Base-by-base conservation (phyloP, 106 monocot genomes). In the Dendrobium huoshanense region DNA sequence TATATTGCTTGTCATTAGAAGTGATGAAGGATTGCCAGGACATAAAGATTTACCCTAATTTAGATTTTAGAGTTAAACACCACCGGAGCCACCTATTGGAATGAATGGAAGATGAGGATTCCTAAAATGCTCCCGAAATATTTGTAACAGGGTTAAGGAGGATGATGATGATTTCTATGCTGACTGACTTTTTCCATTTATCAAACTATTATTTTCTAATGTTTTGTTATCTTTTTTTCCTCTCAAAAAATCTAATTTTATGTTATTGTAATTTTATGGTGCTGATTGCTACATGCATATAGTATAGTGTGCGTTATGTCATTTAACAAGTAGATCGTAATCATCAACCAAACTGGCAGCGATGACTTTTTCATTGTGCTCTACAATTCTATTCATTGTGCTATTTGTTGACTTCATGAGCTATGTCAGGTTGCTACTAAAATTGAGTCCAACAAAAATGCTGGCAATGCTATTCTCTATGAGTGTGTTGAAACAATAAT, bases 391-490 rank as follows among this genome's bases (percentile, higher is more conserved):
- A 22, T 19, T 27, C 25, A 68, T 68, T 75, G 41, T 76, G 49
- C 25, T 76, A 27, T 76, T 76, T 76, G 9, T 20, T 74, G 25
- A 48, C 49, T 49, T 74, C 42, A 49, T 49, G 49, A 48, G 20
- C 41, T 42, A 49, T 41, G 17, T 31, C 75, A 99, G 98, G 95
- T 99, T 89, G 79, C 98, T 19, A 95, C 95, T 55, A 99, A 99
- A 82, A 99, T 91, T 0, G 98, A 99, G 80, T 95, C 95, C 73
- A 99, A 95, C 79, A 99, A 95, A 83, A 99, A 95, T 88, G 90
- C 95, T 81, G 98, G 98, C 58, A 99, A 99, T 91, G 98, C 98
- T 27, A 99, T 99, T 86, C 85, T 99, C 16, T 99, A 99, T 87
- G 95, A 99, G 78, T 99, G 95, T 75, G 98, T 94, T 67, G 98